Evolutionary conservation across 2,329 filamentous ascomycete species (phyloP), one percentile per base, ranked within the genome.

Genomic region (Pyricularia sp.): DNA sequence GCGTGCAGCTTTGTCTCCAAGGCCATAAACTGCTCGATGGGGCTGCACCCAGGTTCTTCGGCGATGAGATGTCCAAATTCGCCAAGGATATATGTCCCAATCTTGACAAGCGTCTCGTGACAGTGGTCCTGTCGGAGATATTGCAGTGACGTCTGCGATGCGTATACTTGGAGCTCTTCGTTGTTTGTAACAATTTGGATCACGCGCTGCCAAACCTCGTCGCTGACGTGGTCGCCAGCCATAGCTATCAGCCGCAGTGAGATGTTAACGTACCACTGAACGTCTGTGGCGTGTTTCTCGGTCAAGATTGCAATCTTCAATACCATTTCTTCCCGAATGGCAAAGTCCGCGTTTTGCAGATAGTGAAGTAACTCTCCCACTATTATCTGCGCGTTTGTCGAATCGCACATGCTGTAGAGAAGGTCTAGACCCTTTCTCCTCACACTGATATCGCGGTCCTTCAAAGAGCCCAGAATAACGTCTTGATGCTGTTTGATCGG

Each of bases 161-260:
- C 94, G 73, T 99, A 99, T 0, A 96, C 88, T 76, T 99, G 94
- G 12, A 99, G 82, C 75, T 97, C 93, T 75, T 99, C 94, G 75
- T 99, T 99, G 80, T 99, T 99, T 65, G 94, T 97, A 66, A 97
- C 93, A 70, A 99, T 97, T 75, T 99, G 94, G 68, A 96, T 97
- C 65, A 99, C 93, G 70, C 94, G 88, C 75, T 99, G 94, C 94
- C 94, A 99, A 22, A 99, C 94, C 77, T 99, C 94, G 68, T 99
- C 96, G 75, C 93, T 97, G 70, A 99, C 93, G 75, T 99, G 94
- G 72, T 99, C 94, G 69, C 94, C 94, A 3, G 96, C 94, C 86
- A 97, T 93, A 66, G 93, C 92, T 66, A 99, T 93, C 64, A 99
- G 84, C 65, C 93, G 87, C 69, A 99, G 81, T 12, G 94, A 96